phyloP scores from a whole-genome alignment of 768 basidiomycete genomes.

The Mycena albidolilacea region DNA sequence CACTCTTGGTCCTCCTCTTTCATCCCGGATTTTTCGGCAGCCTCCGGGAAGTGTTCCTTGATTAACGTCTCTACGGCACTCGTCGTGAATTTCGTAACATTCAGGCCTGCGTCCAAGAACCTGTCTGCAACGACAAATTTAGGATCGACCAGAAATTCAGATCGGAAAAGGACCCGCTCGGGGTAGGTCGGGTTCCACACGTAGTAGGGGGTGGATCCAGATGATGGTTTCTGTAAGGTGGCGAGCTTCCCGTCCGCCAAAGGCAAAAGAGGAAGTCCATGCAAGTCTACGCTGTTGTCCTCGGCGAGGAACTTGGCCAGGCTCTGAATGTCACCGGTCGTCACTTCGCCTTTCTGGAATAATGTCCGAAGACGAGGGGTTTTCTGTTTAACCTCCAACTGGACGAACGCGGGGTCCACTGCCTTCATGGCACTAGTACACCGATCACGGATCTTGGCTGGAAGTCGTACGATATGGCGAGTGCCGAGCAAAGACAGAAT shows the following conservation, averaged over 20 bases:
- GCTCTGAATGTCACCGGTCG: slow-evolving; percentile 42
- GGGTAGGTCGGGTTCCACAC: slow-evolving; percentile 44
- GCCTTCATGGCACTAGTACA: slow-evolving; percentile 39
- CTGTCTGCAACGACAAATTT: slow-evolving; percentile 39
- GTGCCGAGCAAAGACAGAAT: slow-evolving; percentile 44
- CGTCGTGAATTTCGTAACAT: slow-evolving; percentile 43
- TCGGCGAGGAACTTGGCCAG: slow-evolving; percentile 47
- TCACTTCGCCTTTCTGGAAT: slow-evolving; percentile 36
- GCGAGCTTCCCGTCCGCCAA: slow-evolving; percentile 52
- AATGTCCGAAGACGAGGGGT: slow-evolving; percentile 21
- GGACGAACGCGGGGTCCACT: slow-evolving; percentile 48
- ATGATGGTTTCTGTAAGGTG: slow-evolving; percentile 38
- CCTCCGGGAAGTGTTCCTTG: slow-evolving; percentile 35
- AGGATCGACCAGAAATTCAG: slow-evolving; percentile 46
- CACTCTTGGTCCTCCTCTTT: slow-evolving; percentile 40
- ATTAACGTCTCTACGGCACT: slow-evolving; percentile 38
- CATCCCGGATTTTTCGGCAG: slow-evolving; percentile 14
- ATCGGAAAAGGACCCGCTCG: slow-evolving; percentile 42
- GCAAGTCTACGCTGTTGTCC: slow-evolving; percentile 35
- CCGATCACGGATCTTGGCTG: slow-evolving; percentile 39
- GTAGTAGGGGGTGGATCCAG: slow-evolving; percentile 42
- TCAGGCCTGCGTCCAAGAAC: slow-evolving; percentile 44
- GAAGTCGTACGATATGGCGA: slow-evolving; percentile 41
- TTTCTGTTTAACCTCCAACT: slow-evolving; percentile 42
- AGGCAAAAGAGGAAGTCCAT: slow-evolving; percentile 54